Conservation (phyloP, 108 stramenopile genomes). For the Pelagomonas calceolata region DNA sequence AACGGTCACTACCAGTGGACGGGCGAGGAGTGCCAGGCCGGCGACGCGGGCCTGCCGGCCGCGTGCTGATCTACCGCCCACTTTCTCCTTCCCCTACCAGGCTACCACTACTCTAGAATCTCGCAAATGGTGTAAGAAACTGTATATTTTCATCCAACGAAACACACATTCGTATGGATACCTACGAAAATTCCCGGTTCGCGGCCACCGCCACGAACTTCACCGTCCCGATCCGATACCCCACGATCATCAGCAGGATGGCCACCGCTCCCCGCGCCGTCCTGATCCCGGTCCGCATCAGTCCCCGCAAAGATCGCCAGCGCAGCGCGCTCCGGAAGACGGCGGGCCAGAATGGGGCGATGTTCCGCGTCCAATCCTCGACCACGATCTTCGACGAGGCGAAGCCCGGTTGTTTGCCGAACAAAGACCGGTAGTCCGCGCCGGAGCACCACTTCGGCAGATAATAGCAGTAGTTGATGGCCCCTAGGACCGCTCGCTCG, state of each 20-base stretch:
- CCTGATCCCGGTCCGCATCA: background rate
- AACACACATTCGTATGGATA: too few species aligned
- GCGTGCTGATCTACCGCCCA: too few species aligned
- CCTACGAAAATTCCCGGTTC: too few species aligned
- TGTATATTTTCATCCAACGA: too few species aligned
- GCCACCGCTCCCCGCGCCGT: background rate
- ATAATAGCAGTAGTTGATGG: constrained; percentile 80
- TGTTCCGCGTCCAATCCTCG: constrained; percentile 79
- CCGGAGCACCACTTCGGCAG: constrained; percentile 76
- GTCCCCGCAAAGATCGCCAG: background rate
- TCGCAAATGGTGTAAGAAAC: too few species aligned
- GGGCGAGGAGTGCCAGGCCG: too few species aligned
- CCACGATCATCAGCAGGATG: background rate
- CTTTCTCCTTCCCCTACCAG: too few species aligned
- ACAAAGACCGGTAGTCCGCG: constrained; percentile 57
- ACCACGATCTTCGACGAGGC: constrained; percentile 46
- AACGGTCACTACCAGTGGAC: too few species aligned
- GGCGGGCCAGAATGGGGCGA: constrained; percentile 90
- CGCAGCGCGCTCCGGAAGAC: constrained; percentile 43
- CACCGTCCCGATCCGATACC: background rate
- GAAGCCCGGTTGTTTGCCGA: constrained; percentile 53
- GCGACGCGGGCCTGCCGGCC: too few species aligned
- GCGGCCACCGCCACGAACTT: background rate
- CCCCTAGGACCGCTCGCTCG: constrained; percentile 37
- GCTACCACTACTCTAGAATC: too few species aligned